Conservation (phyloP, 176 grass and related monocot genomes). For the Pontederia crassipes region DNA sequence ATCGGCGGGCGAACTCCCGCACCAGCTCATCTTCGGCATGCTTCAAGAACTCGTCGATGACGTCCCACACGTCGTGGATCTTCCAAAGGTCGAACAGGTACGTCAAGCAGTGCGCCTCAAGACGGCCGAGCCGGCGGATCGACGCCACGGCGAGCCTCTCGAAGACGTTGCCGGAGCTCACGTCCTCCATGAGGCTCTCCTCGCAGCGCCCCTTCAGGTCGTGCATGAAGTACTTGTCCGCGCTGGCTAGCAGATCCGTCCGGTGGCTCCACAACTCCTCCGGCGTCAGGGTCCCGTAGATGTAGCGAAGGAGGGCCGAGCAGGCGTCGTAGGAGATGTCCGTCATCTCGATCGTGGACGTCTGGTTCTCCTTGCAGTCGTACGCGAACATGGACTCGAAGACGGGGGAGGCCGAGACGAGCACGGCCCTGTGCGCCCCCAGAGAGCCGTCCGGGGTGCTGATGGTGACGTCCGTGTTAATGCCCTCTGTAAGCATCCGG, state of each 20-base stretch:
- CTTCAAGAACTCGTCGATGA: slow-evolving; percentile 61
- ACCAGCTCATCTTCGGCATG: slow-evolving; percentile 64
- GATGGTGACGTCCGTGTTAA: slow-evolving; percentile 71
- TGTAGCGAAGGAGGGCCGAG: slow-evolving; percentile 46
- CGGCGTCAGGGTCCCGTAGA: slow-evolving; percentile 57
- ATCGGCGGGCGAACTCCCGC: slow-evolving; percentile 14
- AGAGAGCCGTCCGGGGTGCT: slow-evolving; percentile 50
- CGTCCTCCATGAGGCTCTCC: slow-evolving; percentile 80
- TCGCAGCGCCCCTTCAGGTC: slow-evolving; percentile 74
- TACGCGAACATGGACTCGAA: slow-evolving; percentile 83
- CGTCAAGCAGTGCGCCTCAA: slow-evolving; percentile 73
- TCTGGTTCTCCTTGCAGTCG: slow-evolving; percentile 60
- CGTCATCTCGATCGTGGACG: slow-evolving; percentile 40
- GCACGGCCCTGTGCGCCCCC: slow-evolving; percentile 64
- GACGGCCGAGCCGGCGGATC: slow-evolving; percentile 38
- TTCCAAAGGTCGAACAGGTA: slow-evolving; percentile 87
- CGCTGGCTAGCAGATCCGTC: slow-evolving; percentile 42
- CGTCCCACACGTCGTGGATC: slow-evolving; percentile 74
- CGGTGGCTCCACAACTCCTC: slow-evolving; percentile 79
- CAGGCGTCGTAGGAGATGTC: slow-evolving; percentile 64
- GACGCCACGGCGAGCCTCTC: slow-evolving; percentile 71
- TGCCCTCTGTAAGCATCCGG: slow-evolving; percentile 61
- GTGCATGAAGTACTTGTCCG: slow-evolving; percentile 54
- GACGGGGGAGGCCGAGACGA: slow-evolving; percentile 50
- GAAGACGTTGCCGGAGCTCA: slow-evolving; percentile 52